Evolutionary conservation across 306 rosid genomes (phyloP).

Genomic region (Fagus crenata): DNA sequence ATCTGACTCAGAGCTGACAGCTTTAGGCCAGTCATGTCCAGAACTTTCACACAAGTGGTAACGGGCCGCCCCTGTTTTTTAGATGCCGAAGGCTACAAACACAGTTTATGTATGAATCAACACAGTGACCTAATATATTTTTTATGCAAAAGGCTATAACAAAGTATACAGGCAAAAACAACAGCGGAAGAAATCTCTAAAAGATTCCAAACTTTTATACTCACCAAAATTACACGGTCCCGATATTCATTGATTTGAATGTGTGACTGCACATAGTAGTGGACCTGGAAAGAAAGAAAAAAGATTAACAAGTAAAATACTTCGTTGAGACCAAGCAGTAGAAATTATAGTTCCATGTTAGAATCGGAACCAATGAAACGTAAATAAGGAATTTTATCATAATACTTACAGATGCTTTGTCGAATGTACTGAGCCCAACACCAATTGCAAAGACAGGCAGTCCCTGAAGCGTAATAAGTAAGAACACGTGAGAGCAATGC

Average conservation of each 20-base stretch:
- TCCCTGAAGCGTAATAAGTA: slow-evolving; percentile 53
- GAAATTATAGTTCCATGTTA: not conserved
- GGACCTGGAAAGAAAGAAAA: slow-evolving; percentile 52
- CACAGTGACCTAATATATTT: not conserved
- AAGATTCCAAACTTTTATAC: slow-evolving; percentile 30
- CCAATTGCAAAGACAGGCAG: slow-evolving; percentile 87
- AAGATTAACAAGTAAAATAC: slow-evolving; percentile 8
- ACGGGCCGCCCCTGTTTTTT: slow-evolving; percentile 71
- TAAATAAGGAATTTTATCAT: slow-evolving; percentile 6
- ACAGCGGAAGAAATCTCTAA: slow-evolving; percentile 1
- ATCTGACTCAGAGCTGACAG: slow-evolving; percentile 86
- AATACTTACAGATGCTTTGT: slow-evolving; percentile 90
- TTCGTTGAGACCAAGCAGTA: slow-evolving; percentile 4
- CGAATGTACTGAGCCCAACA: slow-evolving; percentile 83
- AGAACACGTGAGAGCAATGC: slow-evolving; percentile 6
- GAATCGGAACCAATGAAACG: not conserved
- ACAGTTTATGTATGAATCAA: slow-evolving; percentile 27
- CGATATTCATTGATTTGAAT: slow-evolving; percentile 96
- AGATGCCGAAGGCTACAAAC: slow-evolving; percentile 80
- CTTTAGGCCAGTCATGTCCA: slow-evolving; percentile 96
- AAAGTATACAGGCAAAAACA: slow-evolving; percentile 1
- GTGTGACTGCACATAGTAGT: slow-evolving; percentile 97
- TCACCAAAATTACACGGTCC: slow-evolving; percentile 76
- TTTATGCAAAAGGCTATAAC: slow-evolving; percentile 15
- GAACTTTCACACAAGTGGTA: slow-evolving; percentile 80